phyloP scores from a whole-genome alignment of 768 basidiomycete species.

The Suillus brevipes region DNA sequence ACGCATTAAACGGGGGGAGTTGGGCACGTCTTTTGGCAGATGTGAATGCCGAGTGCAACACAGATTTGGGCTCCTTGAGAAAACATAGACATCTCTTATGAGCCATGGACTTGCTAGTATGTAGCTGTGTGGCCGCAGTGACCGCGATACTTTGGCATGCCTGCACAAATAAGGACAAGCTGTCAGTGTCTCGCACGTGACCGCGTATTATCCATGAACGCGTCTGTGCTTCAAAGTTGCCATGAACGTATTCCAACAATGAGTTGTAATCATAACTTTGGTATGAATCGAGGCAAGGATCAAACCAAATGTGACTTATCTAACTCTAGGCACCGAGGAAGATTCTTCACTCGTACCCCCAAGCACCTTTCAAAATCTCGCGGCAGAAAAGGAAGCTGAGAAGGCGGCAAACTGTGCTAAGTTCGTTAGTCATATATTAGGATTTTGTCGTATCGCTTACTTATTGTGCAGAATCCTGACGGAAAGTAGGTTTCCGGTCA shows the following conservation, averaged over 20 bases:
- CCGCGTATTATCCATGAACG: not conserved
- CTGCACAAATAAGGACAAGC: not conserved
- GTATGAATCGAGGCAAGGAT: not conserved
- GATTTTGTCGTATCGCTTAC: not conserved
- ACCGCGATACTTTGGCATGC: too few relatives aligned
- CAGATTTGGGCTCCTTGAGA: not conserved
- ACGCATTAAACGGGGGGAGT: conserved; percentile 2
- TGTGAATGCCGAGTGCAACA: conserved; percentile 27
- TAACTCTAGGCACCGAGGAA: not conserved
- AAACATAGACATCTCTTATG: not conserved
- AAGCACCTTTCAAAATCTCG: not conserved
- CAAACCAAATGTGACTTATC: not conserved
- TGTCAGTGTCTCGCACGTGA: not conserved
- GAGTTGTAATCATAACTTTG: not conserved
- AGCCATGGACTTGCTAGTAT: conserved; percentile 13
- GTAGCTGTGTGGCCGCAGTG: too few relatives aligned
- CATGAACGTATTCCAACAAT: not conserved
- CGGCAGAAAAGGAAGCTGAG: not conserved
- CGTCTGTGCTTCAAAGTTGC: not conserved
- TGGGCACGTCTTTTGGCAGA: conserved; percentile 18
- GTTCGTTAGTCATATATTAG: not conserved
- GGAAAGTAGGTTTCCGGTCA: conserved; percentile 20
- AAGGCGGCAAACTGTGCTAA: not conserved
- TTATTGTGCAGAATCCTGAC: conserved; percentile 20
- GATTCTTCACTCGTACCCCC: not conserved